phyloP scores from a whole-genome alignment of 2,329 filamentous ascomycete species.

The Aspergillus ibericus region DNA sequence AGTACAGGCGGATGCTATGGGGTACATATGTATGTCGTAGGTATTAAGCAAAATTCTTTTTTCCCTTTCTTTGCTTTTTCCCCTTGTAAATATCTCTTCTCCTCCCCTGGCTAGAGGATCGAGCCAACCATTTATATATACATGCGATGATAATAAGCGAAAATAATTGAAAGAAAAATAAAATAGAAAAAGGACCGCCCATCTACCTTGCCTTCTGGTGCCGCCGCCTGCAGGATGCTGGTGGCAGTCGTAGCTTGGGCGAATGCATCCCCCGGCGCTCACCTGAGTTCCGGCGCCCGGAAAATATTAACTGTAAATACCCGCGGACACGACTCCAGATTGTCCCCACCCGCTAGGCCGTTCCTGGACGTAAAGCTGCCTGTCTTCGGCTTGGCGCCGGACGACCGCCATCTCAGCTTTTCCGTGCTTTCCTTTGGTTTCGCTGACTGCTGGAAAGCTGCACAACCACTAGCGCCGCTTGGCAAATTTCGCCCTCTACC shows the following conservation, averaged over 20 bases:
- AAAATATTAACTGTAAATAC: slow-evolving; percentile 32
- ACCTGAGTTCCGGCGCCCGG: slow-evolving; percentile 20
- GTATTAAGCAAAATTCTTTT: background rate
- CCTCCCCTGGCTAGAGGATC: background rate
- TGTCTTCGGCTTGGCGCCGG: slow-evolving; percentile 27
- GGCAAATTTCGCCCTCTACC: slow-evolving; percentile 33
- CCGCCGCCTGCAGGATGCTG: slow-evolving; percentile 6
- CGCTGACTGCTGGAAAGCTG: slow-evolving; percentile 31
- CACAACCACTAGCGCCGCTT: slow-evolving; percentile 39
- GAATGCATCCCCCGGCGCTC: slow-evolving; percentile 6
- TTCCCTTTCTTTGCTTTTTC: background rate
- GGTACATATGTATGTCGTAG: background rate
- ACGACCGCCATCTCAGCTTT: slow-evolving; percentile 27
- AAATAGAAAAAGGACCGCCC: background rate
- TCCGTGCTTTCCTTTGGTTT: slow-evolving; percentile 24
- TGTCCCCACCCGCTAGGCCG: slow-evolving; percentile 28
- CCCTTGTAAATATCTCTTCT: background rate
- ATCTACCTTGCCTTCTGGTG: slow-evolving; percentile 1
- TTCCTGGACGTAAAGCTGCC: slow-evolving; percentile 28
- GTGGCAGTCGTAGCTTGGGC: background rate
- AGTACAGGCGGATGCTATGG: background rate
- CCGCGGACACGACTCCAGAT: slow-evolving; percentile 28
- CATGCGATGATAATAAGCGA: background rate
- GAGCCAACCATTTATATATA: background rate
- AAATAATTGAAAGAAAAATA: background rate